phyloP scores from a whole-genome alignment of 2,329 filamentous ascomycete genomes.

The Calonectria pseudoturangicola region DNA sequence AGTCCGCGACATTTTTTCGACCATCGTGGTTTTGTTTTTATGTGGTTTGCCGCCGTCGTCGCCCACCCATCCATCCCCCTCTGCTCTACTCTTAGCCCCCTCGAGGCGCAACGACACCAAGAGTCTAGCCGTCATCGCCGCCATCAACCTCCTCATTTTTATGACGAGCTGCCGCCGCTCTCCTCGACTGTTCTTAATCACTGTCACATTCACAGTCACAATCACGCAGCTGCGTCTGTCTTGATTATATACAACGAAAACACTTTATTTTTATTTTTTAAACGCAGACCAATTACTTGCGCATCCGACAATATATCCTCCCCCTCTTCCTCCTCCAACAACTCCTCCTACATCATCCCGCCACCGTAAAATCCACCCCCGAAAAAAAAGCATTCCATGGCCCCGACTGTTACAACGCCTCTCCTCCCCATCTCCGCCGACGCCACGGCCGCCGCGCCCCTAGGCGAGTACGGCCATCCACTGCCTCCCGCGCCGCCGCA shows the following conservation, averaged over 20 bases:
- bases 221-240: not conserved
- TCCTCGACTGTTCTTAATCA: not conserved
- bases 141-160: slow-evolving; percentile 15
- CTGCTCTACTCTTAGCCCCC: not conserved
- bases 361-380: not conserved
- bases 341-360: not conserved
- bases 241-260: not conserved
- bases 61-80: not conserved
- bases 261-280: not conserved
- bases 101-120: not conserved
- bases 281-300: not conserved
- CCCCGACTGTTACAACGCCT: slow-evolving; percentile 50
- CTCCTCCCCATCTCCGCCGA: slow-evolving; percentile 53
- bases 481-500: slow-evolving; percentile 3
- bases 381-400: slow-evolving; percentile 33
- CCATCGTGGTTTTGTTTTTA: not conserved
- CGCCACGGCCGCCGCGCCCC: slow-evolving; percentile 46
- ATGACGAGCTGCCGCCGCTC: not conserved
- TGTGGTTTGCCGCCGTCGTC: not conserved
- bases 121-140: slow-evolving; percentile 15
- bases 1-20: slow-evolving; percentile 11
- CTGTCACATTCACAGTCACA: slow-evolving; percentile 13
- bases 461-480: slow-evolving; percentile 13
- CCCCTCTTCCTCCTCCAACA: not conserved
- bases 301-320: not conserved